Evolutionary conservation across 2,329 filamentous ascomycete genomes (phyloP), one percentile per base, ranked within the genome.

Genomic region (Fonsecaea multimorphosa): DNA sequence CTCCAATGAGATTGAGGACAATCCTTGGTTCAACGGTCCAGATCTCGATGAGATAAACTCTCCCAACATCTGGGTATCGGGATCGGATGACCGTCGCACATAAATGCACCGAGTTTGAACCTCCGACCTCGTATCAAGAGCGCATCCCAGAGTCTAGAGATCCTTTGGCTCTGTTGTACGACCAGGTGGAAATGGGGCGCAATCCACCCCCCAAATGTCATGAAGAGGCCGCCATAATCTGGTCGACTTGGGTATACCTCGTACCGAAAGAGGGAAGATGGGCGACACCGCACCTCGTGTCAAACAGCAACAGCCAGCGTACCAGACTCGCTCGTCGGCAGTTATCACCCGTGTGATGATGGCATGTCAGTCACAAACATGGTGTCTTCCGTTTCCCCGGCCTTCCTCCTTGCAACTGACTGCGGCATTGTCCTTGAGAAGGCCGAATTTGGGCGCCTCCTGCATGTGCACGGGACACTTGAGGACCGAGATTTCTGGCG

Each of bases 11-110:
- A 14, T 24, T 3, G 44, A 27, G 11, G 44, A 24, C 44, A 24
- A 12, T 49, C 19, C 22, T 12, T 46, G 12, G 44, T 27, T 49
- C 44, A 49, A 24, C 44, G 19, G 44, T 27, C 44, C n/a, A 49
- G 44, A 49, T 49, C 44, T 49, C 44, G 44, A 49, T 49, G 44
- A 49, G 44, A 49, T 49, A 24, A 19, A 7, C 44, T 27, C 19
- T 14, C 44, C 19, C 19, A 22, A 49, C 11, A 31, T 49, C 8
- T 24, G 44, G 19, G 11, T 49, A 14, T 27, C 9, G 6, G 40
- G 9, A 24, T 49, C 44, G 22, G 44, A 49, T 49, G 12, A 11
- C 11, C 8, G 44, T 49, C 44, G 22, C 22, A 49, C 22, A 27
- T 24, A 24, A 24, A 24, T 49, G 44, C 44, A 49, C 44, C 44